These are phyloP conservation scores for Cladosporium sp. DNA, from an alignment of 2,329 filamentous ascomycete species.

Conservation along the genomic window DNA sequence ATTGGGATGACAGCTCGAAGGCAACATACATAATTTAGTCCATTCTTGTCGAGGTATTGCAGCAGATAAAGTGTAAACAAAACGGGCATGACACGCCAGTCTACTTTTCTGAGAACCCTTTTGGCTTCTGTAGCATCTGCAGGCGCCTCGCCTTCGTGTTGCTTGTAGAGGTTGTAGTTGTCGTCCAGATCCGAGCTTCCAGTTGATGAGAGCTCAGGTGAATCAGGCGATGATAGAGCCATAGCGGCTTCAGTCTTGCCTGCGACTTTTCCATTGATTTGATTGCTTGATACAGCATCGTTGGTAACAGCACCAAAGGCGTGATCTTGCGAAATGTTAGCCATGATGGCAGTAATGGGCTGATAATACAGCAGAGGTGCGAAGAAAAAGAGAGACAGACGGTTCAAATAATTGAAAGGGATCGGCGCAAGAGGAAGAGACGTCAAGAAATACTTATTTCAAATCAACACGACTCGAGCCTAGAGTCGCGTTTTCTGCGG, in stretches of 20 bases:
- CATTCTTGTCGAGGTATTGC: slow-evolving; percentile 40
- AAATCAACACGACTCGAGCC: neutral
- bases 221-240: slow-evolving; percentile 4
- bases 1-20: no score
- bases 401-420: neutral
- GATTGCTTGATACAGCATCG: neutral
- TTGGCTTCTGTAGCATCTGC: slow-evolving; percentile 24
- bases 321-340: slow-evolving; percentile 1
- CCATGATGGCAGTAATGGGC: no score
- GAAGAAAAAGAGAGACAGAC: neutral
- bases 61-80: slow-evolving; percentile 35
- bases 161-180: slow-evolving; percentile 26
- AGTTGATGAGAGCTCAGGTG: slow-evolving; percentile 14
- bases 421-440: slow-evolving; percentile 3
- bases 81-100: slow-evolving; percentile 32
- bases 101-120: slow-evolving; percentile 33
- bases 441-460: neutral
- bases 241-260: neutral
- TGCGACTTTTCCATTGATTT: neutral
- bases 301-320: neutral
- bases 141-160: slow-evolving; percentile 19
- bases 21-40: slow-evolving; percentile 35
- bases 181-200: slow-evolving; percentile 26
- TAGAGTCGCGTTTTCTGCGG: slow-evolving; percentile 10
- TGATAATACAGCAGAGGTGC: no score